Evolutionary conservation across 192 early-diverging fungal species (phyloP).

Genomic region (Chytriomyces sp.): DNA sequence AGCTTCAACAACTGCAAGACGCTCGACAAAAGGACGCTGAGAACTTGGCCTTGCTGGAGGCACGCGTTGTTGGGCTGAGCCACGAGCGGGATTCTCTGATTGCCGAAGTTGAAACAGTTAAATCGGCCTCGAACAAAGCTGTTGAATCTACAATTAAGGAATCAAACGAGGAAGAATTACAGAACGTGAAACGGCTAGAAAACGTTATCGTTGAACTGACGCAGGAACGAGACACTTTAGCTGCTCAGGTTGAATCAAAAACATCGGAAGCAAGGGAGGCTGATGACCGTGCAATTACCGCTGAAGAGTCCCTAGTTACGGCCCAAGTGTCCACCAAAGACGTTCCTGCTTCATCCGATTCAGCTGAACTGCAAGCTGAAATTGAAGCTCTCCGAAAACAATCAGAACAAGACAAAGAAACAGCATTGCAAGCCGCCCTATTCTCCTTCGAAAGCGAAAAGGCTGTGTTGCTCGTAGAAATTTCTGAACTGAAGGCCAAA

Average conservation of each 20-base stretch:
- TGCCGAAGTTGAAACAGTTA: constrained; percentile 1
- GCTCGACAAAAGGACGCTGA: neutral
- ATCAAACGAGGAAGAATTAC: neutral
- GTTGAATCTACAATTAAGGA: neutral
- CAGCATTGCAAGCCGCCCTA: neutral
- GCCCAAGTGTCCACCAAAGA: neutral
- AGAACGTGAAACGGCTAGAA: neutral
- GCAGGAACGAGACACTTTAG: constrained; percentile 3
- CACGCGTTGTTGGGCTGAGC: neutral
- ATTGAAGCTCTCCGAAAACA: constrained; percentile 7
- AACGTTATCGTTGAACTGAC: neutral
- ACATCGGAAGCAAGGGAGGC: neutral
- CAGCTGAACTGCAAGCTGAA: neutral
- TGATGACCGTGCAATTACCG: neutral
- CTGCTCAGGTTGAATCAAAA: neutral
- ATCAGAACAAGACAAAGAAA: constrained; percentile 13
- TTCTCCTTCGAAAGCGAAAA: constrained; percentile 11
- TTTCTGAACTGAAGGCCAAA: neutral
- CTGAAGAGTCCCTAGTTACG: neutral
- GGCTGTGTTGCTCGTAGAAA: neutral
- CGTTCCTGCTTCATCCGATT: neutral
- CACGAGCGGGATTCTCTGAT: constrained; percentile 10
- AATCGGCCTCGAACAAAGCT: neutral
- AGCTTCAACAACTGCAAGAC: neutral
- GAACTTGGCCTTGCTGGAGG: neutral